phyloP scores from a whole-genome alignment of 2,329 filamentous ascomycete species.

The Aspergillus caelatus region DNA sequence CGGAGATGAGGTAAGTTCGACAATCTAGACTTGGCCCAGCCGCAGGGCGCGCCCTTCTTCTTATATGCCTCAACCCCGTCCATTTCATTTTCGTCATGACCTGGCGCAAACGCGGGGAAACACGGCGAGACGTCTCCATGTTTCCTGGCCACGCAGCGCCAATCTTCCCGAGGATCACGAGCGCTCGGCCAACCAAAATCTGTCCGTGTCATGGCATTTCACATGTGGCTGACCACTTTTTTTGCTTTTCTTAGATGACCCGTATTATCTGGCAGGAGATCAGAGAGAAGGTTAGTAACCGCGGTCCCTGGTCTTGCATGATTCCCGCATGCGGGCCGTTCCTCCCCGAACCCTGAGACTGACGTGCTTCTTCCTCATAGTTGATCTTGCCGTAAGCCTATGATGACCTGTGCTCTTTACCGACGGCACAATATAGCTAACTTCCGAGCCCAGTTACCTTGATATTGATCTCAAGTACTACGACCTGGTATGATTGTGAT shows the following conservation, averaged over 20 bases:
- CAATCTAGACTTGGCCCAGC: constrained; percentile 14
- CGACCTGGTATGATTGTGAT: constrained; percentile 62
- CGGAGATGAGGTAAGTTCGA: constrained; percentile 63
- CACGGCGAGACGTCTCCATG: constrained; percentile 26
- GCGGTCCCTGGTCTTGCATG: constrained; percentile 14
- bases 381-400: constrained; percentile 76
- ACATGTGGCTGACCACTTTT: constrained; percentile 21
- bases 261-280: constrained; percentile 99
- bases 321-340: constrained; percentile 16
- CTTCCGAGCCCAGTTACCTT: constrained; percentile 63
- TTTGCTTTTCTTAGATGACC: constrained; percentile 73
- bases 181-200: constrained; percentile 13
- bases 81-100: constrained; percentile 30
- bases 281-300: constrained; percentile 75
- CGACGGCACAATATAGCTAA: constrained; percentile 23
- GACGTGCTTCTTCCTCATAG: constrained; percentile 36
- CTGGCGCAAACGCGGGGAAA: constrained; percentile 35
- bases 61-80: constrained; percentile 18
- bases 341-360: constrained; percentile 13
- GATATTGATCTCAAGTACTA: constrained; percentile 99
- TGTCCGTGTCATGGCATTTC: constrained; percentile 6
- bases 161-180: constrained; percentile 24
- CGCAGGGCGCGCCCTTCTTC: constrained; percentile 7
- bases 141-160: constrained; percentile 24
- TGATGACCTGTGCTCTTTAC: constrained; percentile 2